A percentile compares a stretch with the other conserved stretches of the same genome.
These are phyloP conservation scores for Quercus bicolor DNA, from an alignment of 306 rosid species.

Conservation along the genomic window DNA sequence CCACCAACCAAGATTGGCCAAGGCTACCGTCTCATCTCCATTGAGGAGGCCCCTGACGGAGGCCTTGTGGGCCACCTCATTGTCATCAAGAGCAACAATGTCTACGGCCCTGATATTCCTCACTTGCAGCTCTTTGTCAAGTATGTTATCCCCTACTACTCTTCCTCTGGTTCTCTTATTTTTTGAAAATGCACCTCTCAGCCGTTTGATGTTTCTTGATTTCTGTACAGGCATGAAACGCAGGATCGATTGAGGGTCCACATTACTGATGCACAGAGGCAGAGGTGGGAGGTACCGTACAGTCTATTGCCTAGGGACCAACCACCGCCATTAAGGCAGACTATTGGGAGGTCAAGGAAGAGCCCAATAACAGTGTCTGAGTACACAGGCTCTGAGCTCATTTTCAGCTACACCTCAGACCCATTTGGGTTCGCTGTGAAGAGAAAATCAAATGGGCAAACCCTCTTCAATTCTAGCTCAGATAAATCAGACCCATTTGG, in stretches of 20 bases:
- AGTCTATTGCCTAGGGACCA: constrained; percentile 68
- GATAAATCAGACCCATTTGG: constrained; percentile 52
- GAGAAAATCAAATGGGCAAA: constrained; percentile 75
- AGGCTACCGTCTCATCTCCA: constrained; percentile 79
- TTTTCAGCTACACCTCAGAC: constrained; percentile 65
- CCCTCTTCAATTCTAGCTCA: constrained; percentile 60
- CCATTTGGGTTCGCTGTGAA: constrained; percentile 74
- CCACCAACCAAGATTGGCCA: constrained; percentile 54
- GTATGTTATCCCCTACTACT: constrained; percentile 29
- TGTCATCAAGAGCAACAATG: constrained; percentile 45
- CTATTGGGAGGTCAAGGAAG: constrained; percentile 38
- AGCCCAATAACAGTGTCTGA: constrained; percentile 44
- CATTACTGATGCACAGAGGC: constrained; percentile 72
- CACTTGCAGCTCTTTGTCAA: constrained; percentile 70
- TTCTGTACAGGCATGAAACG: constrained; percentile 60
- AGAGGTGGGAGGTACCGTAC: constrained; percentile 96
- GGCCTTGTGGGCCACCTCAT: constrained; percentile 66
- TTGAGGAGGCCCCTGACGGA: constrained; percentile 63
- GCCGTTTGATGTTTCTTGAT: not conserved
- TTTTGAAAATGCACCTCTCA: not conserved
- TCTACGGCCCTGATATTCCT: constrained; percentile 80
- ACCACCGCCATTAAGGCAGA: constrained; percentile 50
- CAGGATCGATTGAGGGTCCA: constrained; percentile 82
- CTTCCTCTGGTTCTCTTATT: no score
- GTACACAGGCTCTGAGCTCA: constrained; percentile 60